These are phyloP conservation scores for Simmondsia chinensis DNA, from an alignment of 148 eudicot genomes.

Conservation along the genomic window DNA sequence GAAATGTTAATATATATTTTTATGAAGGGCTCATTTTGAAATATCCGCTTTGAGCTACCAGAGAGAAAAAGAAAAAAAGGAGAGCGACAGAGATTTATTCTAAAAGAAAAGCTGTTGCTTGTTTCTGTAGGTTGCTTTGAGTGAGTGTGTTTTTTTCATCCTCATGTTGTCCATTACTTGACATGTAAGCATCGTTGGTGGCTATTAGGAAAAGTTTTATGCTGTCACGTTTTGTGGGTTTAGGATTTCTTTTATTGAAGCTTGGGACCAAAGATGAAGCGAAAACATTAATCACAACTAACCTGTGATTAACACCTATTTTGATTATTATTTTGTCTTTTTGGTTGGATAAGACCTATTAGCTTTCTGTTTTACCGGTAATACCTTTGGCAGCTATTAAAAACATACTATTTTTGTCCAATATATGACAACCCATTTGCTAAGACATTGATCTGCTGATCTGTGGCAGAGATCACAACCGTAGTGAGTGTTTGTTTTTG, in stretches of 20 bases:
- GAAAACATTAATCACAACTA: constrained; percentile 45
- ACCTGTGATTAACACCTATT: constrained; percentile 29
- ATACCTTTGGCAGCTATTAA: constrained; percentile 30
- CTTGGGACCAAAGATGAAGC: constrained; percentile 45
- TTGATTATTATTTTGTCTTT: constrained; percentile 7
- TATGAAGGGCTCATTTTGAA: too few species aligned
- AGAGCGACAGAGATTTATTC: constrained; percentile 7
- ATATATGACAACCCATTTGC: constrained; percentile 5
- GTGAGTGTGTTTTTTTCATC: too few species aligned
- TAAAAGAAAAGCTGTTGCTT: constrained; percentile 7
- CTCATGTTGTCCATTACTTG: too few species aligned
- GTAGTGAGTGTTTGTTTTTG: constrained; percentile 16
- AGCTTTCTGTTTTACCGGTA: constrained; percentile 25
- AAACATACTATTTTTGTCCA: constrained; percentile 13
- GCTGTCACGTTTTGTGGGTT: constrained; percentile 19
- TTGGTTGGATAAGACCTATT: constrained; percentile 14
- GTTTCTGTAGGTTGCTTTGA: constrained; percentile 10
- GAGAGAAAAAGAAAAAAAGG: too few species aligned
- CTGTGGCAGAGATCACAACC: constrained; percentile 8
- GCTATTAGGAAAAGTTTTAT: constrained; percentile 15
- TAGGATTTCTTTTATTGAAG: constrained; percentile 21
- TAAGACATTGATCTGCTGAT: constrained; percentile 11
- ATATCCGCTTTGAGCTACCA: too few species aligned
- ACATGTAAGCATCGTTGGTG: constrained; percentile 24
- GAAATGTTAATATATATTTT: too few species aligned